These are phyloP conservation scores for Flaveria robusta DNA, from an alignment of 129 eudicot species.

Conservation along the genomic window DNA sequence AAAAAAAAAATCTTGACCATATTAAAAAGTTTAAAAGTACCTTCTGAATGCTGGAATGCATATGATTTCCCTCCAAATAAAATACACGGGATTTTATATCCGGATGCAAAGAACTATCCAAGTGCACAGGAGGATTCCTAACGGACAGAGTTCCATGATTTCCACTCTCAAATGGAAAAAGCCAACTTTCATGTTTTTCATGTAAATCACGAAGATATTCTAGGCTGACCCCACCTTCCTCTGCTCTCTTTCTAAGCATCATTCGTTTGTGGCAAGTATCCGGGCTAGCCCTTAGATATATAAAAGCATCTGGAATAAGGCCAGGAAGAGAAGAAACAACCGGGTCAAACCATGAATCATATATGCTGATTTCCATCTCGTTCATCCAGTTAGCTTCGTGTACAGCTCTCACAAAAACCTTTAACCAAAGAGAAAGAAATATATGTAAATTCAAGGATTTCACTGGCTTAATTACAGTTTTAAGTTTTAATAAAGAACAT, in stretches of 20 bases:
- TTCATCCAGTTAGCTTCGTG: constrained; percentile 99
- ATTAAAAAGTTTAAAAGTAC: constrained; percentile 29
- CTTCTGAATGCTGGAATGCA: constrained; percentile 92
- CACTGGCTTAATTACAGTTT: neutral
- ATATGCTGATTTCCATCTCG: constrained; percentile 95
- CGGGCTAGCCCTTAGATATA: constrained; percentile 89
- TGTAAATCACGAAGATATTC: constrained; percentile 84
- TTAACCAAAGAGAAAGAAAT: constrained; percentile 6
- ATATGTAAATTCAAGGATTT: neutral
- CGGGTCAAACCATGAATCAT: constrained; percentile 97
- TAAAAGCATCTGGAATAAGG: constrained; percentile 85
- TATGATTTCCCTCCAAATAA: constrained; percentile 84
- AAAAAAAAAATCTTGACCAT: neutral
- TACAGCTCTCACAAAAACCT: constrained; percentile 98
- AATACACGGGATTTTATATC: constrained; percentile 79
- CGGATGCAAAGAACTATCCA: constrained; percentile 60
- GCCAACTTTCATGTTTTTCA: constrained; percentile 97
- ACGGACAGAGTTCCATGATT: constrained; percentile 69
- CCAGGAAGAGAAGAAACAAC: constrained; percentile 93
- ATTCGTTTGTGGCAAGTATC: constrained; percentile 93
- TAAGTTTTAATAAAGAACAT: neutral
- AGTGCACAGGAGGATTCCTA: constrained; percentile 52
- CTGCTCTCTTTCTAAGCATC: constrained; percentile 78
- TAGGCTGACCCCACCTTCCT: constrained; percentile 90
- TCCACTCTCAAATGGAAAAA: constrained; percentile 68